A percentile compares a stretch with the other conserved stretches of the same genome.
Evolutionary conservation across 2,329 filamentous ascomycete genomes (phyloP).

Genomic region (Nemania sp.): DNA sequence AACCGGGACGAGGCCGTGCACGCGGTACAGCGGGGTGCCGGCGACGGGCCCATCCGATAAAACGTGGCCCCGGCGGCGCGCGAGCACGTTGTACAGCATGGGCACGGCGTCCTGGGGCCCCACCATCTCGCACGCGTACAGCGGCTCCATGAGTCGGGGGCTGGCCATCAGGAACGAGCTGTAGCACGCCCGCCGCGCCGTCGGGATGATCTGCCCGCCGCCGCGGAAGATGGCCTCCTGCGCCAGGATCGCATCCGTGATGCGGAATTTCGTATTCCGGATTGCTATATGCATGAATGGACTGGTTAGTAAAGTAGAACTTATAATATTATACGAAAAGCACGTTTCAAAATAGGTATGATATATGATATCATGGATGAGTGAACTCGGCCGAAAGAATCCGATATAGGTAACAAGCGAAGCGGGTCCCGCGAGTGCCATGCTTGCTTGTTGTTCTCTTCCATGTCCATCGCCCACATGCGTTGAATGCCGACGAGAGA

Average conservation of each 20-base stretch:
- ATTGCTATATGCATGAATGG: constrained; percentile 62
- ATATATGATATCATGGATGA: too few species aligned
- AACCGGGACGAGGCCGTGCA: constrained; percentile 88
- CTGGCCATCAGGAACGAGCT: constrained; percentile 97
- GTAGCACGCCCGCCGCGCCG: constrained; percentile 88
- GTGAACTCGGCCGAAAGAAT: too few species aligned
- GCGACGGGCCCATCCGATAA: constrained; percentile 92
- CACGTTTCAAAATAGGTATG: too few species aligned
- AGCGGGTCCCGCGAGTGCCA: too few species aligned
- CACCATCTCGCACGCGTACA: constrained; percentile 91
- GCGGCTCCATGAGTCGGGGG: constrained; percentile 92
- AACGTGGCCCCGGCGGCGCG: constrained; percentile 86
- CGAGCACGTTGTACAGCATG: constrained; percentile 88
- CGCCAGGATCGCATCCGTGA: constrained; percentile 87
- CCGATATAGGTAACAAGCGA: background rate
- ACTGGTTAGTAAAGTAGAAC: constrained; percentile 25
- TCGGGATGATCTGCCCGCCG: constrained; percentile 96
- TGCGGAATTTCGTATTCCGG: constrained; percentile 95
- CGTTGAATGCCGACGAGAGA: too few species aligned
- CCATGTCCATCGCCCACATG: too few species aligned
- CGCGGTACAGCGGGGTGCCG: constrained; percentile 89
- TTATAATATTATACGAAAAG: too few species aligned
- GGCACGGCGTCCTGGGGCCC: constrained; percentile 87
- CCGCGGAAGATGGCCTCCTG: constrained; percentile 92
- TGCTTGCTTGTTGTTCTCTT: too few species aligned